Base-by-base conservation (phyloP, 2,329 filamentous ascomycete genomes). In the Coniochaeta hoffmannii region DNA sequence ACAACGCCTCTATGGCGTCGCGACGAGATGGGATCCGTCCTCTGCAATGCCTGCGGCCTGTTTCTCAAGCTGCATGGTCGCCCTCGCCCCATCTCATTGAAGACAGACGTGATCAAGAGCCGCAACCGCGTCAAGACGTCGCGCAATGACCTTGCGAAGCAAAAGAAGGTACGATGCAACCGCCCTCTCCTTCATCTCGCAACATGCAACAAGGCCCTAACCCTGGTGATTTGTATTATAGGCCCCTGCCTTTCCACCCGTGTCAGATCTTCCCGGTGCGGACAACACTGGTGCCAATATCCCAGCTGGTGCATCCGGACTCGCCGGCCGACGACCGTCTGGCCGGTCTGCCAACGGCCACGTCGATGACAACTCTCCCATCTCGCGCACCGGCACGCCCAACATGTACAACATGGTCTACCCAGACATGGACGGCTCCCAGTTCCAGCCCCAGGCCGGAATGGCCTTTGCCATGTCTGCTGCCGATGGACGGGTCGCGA, bases 71-170 rank as follows among this genome's bases (percentile, higher is more conserved):
- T 99, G 63, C 94, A 99, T 70, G 92, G 92, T 61, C 88, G 92
- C 26, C 85, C 94, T 58, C 87, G 94, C 56, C 94, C 94, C 63
- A 97, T 96, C 70, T 96, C 90, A 64, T 82, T 99, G 65, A 99
- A 99, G 80, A 97, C 94, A 51, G 94, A 99, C 77, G 93, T 97
- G 63, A 99, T 99, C 77, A 99, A 99, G 79, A 97, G 92, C 77
- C 90, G 94, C 66, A 99, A 99, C 74, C 86, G 94, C 61, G 93
- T 97, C 64, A 97, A 97, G 79, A 94, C 91, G 28, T 82, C 84
- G 71, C 82, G 83, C 54, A 83, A 88, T 9, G 89, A 92, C 65
- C 82, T 89, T 60, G 85, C 86, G 50, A 88, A 90, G 66, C 92
- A 86, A 72, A 85, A 91, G 73, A 96, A 95, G 86, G 90, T 90